Conservation (phyloP, 169 alveolate genomes). For the Plasmodium falciparum region DNA sequence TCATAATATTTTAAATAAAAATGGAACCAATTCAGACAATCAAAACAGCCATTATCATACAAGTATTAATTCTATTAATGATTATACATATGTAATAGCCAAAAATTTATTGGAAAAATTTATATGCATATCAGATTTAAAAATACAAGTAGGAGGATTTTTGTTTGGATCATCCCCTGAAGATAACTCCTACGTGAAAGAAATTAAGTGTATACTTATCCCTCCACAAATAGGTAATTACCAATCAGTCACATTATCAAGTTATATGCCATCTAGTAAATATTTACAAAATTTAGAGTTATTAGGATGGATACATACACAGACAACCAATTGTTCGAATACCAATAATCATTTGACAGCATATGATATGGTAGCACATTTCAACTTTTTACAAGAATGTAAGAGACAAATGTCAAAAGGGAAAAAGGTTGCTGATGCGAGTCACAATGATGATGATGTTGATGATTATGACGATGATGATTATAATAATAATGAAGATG, state of each 20-base stretch:
- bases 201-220: constrained; percentile 95
- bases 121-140: constrained; percentile 97
- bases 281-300: constrained; percentile 96
- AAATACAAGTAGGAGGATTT: constrained; percentile 98
- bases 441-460: constrained; percentile 1
- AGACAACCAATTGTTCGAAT: constrained; percentile 90
- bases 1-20: too few relatives aligned
- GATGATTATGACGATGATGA: constrained; percentile 21
- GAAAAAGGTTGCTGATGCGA: neutral
- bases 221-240: constrained; percentile 99
- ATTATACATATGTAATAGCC: constrained; percentile 96
- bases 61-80: constrained; percentile 80
- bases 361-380: constrained; percentile 78
- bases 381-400: constrained; percentile 65
- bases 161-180: constrained; percentile 92
- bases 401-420: constrained; percentile 28
- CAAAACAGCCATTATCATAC: constrained; percentile 14
- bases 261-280: constrained; percentile 94
- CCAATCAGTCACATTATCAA: constrained; percentile 93
- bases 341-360: constrained; percentile 86
- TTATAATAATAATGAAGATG: neutral
- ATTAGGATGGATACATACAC: constrained; percentile 99
- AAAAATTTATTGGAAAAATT: constrained; percentile 97
- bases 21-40: constrained; percentile 41
- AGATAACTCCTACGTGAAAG: constrained; percentile 89